Evolutionary conservation across 2,329 filamentous ascomycete species (phyloP).

Genomic region (Hyphodiscus sp.): DNA sequence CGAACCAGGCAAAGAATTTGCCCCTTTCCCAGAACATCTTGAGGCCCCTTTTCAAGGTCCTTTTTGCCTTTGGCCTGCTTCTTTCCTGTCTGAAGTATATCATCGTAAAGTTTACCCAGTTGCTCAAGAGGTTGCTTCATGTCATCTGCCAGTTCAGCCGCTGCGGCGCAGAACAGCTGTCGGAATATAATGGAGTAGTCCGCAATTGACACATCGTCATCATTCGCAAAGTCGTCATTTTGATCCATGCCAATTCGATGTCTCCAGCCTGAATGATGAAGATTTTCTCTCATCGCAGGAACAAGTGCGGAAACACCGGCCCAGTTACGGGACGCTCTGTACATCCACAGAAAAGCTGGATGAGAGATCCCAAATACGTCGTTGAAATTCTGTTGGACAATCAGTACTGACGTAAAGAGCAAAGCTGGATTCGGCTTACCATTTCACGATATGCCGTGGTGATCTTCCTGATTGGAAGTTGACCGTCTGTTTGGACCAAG

Average conservation of each 20-base stretch:
- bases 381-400: slow-evolving; percentile 44
- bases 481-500: slow-evolving; percentile 61
- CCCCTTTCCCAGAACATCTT: slow-evolving; percentile 52
- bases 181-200: neutral
- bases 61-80: neutral
- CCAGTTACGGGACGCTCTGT: slow-evolving; percentile 74
- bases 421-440: slow-evolving; percentile 31
- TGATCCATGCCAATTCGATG: neutral
- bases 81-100: slow-evolving; percentile 60
- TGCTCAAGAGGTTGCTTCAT: neutral
- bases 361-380: slow-evolving; percentile 71
- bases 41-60: neutral
- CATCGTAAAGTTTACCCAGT: slow-evolving; percentile 15
- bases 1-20: slow-evolving; percentile 77
- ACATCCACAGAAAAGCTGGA: slow-evolving; percentile 79
- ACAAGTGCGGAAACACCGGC: slow-evolving; percentile 58
- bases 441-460: slow-evolving; percentile 67
- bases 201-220: neutral
- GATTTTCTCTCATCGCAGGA: slow-evolving; percentile 62
- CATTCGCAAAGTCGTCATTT: neutral
- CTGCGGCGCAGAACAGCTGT: neutral
- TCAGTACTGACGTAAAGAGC: neutral
- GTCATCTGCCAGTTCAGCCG: slow-evolving; percentile 4
- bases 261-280: slow-evolving; percentile 40
- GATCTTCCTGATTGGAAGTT: slow-evolving; percentile 66